Conservation (phyloP, 164 flowering plant genomes). For the Aristolochia californica region DNA sequence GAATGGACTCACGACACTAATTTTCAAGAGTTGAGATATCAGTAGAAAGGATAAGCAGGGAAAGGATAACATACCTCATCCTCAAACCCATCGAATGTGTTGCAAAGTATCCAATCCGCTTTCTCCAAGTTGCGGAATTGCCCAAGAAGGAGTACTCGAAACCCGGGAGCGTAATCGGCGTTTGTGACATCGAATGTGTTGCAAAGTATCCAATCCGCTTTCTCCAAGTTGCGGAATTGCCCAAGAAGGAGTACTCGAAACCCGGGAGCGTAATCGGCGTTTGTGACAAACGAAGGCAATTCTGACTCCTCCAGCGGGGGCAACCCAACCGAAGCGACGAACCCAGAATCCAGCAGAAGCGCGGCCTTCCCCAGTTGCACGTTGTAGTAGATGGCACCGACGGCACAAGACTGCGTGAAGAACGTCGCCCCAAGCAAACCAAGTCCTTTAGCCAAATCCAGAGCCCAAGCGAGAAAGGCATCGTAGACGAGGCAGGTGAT, state of each 20-base stretch:
- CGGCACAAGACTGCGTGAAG: constrained; percentile 38
- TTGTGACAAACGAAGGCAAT: constrained; percentile 26
- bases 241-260: not conserved
- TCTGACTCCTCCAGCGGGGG: constrained; percentile 19
- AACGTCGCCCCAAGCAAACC: constrained; percentile 33
- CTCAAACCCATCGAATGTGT: constrained; percentile 20
- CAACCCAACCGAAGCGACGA: constrained; percentile 14
- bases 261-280: constrained; percentile 8
- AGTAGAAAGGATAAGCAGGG: not conserved
- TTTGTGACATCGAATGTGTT: constrained; percentile 16
- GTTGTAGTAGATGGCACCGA: constrained; percentile 21
- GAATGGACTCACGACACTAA: too few relatives aligned
- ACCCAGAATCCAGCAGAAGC: constrained; percentile 5
- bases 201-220: constrained; percentile 13
- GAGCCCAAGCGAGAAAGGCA: constrained; percentile 31
- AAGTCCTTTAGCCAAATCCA: constrained; percentile 18
- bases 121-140: constrained; percentile 13
- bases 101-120: constrained; percentile 6
- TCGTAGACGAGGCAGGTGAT: constrained; percentile 31
- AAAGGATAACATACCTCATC: constrained; percentile 5
- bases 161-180: constrained; percentile 6
- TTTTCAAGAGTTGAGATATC: too few relatives aligned
- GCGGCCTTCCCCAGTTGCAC: constrained; percentile 5
- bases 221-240: constrained; percentile 16
- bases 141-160: not conserved